phyloP scores from a whole-genome alignment of 2,329 filamentous ascomycete genomes.

The Leptographium radiaticola region DNA sequence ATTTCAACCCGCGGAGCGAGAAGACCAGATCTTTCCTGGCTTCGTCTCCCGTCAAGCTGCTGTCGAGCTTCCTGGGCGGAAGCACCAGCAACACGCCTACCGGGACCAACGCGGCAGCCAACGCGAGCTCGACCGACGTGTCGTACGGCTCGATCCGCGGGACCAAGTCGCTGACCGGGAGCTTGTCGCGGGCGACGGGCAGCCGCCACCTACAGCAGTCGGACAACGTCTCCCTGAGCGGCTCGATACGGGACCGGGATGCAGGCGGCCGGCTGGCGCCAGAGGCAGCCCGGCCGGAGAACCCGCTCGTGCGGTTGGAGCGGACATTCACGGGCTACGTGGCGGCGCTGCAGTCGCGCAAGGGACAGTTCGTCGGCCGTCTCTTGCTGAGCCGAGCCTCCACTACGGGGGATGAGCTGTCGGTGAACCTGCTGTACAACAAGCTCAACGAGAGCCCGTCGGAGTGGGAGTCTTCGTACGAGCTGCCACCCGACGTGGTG shows the following conservation, averaged over 20 bases:
- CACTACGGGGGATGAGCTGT: conserved; percentile 57
- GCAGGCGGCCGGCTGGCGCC: conserved; percentile 23
- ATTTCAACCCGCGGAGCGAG: conserved; percentile 47
- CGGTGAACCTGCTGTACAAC: conserved; percentile 85
- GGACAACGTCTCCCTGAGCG: conserved; percentile 35
- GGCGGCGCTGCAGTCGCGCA: conserved; percentile 68
- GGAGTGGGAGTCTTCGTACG: conserved; percentile 61
- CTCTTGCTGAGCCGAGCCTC: conserved; percentile 51
- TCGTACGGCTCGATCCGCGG: conserved; percentile 9
- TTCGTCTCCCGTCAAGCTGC: conserved; percentile 79
- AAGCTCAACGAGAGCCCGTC: conserved; percentile 71
- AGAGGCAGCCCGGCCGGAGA: conserved; percentile 44
- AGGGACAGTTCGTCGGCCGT: conserved; percentile 74
- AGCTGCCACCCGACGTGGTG: conserved; percentile 69
- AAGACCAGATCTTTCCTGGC: conserved; percentile 58
- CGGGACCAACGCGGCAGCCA: conserved; percentile 10
- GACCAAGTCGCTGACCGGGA: conserved; percentile 6
- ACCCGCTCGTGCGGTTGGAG: conserved; percentile 62
- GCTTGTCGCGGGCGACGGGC: background rate
- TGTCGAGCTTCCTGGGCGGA: conserved; percentile 68
- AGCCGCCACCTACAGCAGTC: conserved; percentile 1
- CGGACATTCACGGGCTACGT: conserved; percentile 77
- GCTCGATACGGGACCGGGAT: conserved; percentile 37
- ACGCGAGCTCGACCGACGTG: conserved; percentile 17
- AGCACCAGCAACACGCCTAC: conserved; percentile 22